Base-by-base conservation (phyloP, 768 basidiomycete species). In the Trametes cinnabarina region DNA sequence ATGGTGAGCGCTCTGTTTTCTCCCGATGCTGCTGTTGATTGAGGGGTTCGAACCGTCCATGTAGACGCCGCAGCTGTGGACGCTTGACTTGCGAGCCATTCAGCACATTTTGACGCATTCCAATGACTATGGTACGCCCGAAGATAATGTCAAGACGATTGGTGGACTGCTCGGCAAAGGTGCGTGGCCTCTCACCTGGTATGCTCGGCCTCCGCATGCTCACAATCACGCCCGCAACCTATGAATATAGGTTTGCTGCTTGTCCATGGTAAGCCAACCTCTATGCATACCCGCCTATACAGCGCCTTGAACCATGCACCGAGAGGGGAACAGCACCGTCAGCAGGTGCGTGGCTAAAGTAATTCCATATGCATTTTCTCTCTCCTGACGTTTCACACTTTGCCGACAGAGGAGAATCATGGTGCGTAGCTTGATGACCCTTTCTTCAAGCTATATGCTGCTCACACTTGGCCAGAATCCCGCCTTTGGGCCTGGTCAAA, bases 41-140 rank as follows among this genome's bases (percentile, higher is more conserved):
- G 37, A 32, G 6, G 6, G 30, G 30, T 32, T 32, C 30, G 7
- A 32, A 32, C 12, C 10, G 15, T 14, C 19, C 37, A 6, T 6
- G 32, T 30, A 64, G 63, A 44, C 25, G 26, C 50, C 59, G 8
- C 32, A 26, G 14, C 39, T 63, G 7, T 64, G 60, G 51, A 61
- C 63, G 0, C 68, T 76, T 51, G 90, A 91, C 63, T 72, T 81
- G 0, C 80, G 81, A 26, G 88, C 87, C 0, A 37, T 92, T 32
- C 77, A 79, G 40, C 83, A 91, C 62, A 74, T 93, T 48, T 73
- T 92, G 14, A 76, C 78, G 60, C 83, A 87, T 54, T 72, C 72
- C 25, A 68, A 78, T 28, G 71, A 75, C 39, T 90, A 85, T 59
- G 79, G 81, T 57, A 90, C 88, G 61, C 77, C 86, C 0, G 72